Base-by-base conservation (phyloP, 805 yeast species). In the Hanseniaspora lachancei region DNA sequence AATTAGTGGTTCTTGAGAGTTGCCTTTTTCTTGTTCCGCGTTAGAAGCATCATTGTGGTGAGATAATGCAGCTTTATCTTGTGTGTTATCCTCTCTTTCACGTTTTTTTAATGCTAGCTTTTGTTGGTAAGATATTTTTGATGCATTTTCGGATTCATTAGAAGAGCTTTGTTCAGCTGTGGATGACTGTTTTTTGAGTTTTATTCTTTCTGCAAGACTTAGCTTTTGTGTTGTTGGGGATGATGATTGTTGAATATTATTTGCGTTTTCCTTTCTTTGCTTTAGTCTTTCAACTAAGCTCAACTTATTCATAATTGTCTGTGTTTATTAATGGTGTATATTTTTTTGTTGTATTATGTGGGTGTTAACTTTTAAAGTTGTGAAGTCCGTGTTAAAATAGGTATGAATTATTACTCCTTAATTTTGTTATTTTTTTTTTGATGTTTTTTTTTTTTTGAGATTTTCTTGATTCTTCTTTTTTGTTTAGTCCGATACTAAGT, bases 161-260 rank as follows among this genome's bases (percentile, higher is more conserved):
- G 20, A 6, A 20, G 16, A 16, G 18, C 4, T 16, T 23, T 47
- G 38, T 15, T 32, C 41, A 32, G 24, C 5, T 44, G 13, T 10
- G 18, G 47, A n/a, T 10, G 34, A 32, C 41, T 55, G 47, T 27
- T 50, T 55, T 34, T 55, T 55, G 9, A 50, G 40, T 40, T 38
- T 46, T 10, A 55, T 36, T 55, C 51, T 49, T 18, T 55, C 58
- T 12, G 51, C 51, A 6, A 55, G 40, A 7, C 48, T 27, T 15
- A 55, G 18, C 32, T 55, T 55, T 16, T 50, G 27, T 5, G 47
- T 20, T 18, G 7, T 27, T 15, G 38, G 20, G 3, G 23, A 32
- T 35, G 47, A 10, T 12, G 29, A 7, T 21, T 21, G 23, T 24
- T 5, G 8, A 5, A 9, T 18, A 9, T 15, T 29, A 10, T 16